These are phyloP conservation scores for Lasiosphaeria ovina DNA, from an alignment of 495 filamentous ascomycete species.

Conservation along the genomic window DNA sequence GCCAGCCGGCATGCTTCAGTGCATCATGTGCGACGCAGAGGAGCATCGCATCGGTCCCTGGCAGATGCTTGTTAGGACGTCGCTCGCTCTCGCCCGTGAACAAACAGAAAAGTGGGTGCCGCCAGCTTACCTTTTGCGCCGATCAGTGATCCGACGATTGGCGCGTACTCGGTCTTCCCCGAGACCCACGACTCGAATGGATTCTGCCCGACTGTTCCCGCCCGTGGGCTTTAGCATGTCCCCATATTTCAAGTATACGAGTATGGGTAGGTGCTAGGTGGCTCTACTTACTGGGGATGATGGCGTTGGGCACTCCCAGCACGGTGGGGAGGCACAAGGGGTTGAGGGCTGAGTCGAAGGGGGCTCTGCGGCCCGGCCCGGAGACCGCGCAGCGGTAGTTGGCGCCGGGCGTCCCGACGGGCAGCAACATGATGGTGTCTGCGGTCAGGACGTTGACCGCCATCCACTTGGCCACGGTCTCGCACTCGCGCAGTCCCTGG, in stretches of 20 bases:
- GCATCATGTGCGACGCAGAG: background rate
- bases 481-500: background rate
- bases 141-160: background rate
- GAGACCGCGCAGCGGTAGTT: slow-evolving; percentile 8
- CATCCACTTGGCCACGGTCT: background rate
- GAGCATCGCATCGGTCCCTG: background rate
- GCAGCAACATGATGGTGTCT: slow-evolving; percentile 5
- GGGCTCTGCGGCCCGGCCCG: background rate
- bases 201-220: background rate
- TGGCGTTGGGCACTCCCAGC: background rate
- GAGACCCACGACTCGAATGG: background rate
- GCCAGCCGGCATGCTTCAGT: background rate
- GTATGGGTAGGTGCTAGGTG: background rate
- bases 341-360: background rate
- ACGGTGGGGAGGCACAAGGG: background rate
- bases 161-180: background rate
- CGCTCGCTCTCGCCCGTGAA: background rate
- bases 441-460: background rate
- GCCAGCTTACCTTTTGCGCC: background rate
- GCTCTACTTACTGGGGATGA: background rate
- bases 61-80: background rate
- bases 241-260: background rate
- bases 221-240: background rate
- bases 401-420: slow-evolving; percentile 1
- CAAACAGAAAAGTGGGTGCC: background rate